Conservation (phyloP, 257 asterid genomes). For the Solanum rostratum region DNA sequence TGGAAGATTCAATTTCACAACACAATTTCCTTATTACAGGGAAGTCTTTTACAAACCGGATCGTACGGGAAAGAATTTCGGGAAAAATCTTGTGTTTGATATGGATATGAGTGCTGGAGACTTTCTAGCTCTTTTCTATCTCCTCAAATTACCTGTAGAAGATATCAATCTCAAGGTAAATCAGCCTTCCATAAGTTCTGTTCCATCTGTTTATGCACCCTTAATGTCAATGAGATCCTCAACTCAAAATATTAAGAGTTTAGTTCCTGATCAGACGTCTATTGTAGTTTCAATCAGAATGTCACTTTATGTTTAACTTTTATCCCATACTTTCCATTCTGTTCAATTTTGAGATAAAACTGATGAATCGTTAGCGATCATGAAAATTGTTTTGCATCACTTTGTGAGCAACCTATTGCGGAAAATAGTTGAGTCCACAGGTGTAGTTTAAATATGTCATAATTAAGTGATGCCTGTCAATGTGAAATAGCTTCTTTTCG, state of each 20-base stretch:
- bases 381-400: too few relatives aligned
- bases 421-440: too few relatives aligned
- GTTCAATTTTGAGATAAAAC: too few relatives aligned
- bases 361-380: too few relatives aligned
- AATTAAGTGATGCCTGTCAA: too few relatives aligned
- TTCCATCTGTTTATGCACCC: background rate
- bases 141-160: background rate
- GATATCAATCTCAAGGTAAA: background rate
- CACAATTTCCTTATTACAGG: slow-evolving; percentile 11
- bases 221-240: background rate
- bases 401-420: too few relatives aligned
- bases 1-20: too few relatives aligned
- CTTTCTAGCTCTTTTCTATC: slow-evolving; percentile 49
- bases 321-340: too few relatives aligned
- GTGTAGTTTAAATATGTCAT: too few relatives aligned
- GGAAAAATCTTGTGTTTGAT: slow-evolving; percentile 60
- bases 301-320: background rate
- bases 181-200: background rate
- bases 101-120: slow-evolving; percentile 93
- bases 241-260: background rate
- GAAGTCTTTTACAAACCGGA: slow-evolving; percentile 43
- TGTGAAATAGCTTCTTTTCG: too few relatives aligned
- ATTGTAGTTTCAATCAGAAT: background rate
- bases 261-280: background rate
- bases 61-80: slow-evolving; percentile 26